Conservation (phyloP, 106 monocot genomes). For the Triglochin maritima region DNA sequence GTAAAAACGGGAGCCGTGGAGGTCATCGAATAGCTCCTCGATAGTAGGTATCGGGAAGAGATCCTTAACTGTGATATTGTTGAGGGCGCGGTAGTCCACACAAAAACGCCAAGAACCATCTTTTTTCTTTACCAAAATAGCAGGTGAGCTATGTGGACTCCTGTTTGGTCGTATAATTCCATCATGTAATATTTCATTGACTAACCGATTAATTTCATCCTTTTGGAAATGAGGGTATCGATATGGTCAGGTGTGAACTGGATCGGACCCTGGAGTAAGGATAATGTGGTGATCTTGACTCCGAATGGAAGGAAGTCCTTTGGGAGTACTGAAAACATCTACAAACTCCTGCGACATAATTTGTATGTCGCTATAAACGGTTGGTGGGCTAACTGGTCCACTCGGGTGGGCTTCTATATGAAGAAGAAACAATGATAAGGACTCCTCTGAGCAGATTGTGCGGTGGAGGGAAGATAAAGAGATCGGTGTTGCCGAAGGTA, state of each 20-base stretch:
- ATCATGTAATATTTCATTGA: background rate
- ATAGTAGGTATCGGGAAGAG: background rate
- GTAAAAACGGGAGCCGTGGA: background rate
- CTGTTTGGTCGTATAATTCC: background rate
- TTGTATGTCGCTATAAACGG: background rate
- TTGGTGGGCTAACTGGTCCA: background rate
- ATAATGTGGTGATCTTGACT: background rate
- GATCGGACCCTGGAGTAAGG: background rate
- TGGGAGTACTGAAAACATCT: background rate
- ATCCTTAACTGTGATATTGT: background rate
- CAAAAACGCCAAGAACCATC: background rate
- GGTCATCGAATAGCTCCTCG: background rate
- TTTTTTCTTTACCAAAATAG: background rate
- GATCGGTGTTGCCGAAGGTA: background rate
- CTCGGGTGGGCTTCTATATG: background rate
- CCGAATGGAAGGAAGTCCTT: background rate
- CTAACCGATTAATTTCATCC: background rate
- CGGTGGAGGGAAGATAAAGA: background rate
- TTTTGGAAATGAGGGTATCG: constrained; percentile 1
- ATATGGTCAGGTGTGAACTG: background rate
- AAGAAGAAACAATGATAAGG: background rate
- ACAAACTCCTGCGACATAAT: background rate
- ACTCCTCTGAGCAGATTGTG: background rate
- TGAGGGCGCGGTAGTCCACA: background rate
- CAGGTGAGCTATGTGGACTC: background rate